phyloP scores from a whole-genome alignment of 1,284 basidiomycete genomes.

The Ustilago nuda region DNA sequence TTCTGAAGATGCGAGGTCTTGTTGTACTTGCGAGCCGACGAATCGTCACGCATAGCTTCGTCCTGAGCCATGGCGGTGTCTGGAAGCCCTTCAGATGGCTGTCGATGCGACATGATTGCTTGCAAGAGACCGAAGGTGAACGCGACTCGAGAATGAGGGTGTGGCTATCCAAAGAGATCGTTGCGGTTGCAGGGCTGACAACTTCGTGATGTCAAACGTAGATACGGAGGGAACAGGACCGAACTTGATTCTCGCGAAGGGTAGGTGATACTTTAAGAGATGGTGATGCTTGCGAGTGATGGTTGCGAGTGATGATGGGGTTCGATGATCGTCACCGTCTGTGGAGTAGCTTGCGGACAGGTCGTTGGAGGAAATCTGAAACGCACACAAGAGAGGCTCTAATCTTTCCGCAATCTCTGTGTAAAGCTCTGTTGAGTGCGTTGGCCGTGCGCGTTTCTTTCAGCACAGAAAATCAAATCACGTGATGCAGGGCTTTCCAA shows the following conservation, averaged over 20 bases:
- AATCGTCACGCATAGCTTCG: slow-evolving; percentile 50
- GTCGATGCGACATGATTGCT: slow-evolving; percentile 19
- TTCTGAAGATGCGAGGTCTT: slow-evolving; percentile 50
- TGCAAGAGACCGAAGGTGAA: background rate
- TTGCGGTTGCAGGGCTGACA: too few relatives aligned
- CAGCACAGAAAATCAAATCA: background rate
- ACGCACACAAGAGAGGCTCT: background rate
- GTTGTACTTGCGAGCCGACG: slow-evolving; percentile 53
- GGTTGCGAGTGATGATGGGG: background rate
- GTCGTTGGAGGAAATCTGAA: slow-evolving; percentile 1
- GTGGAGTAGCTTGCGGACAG: slow-evolving; percentile 7
- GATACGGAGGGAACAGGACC: background rate
- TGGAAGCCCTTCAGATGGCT: slow-evolving; percentile 17
- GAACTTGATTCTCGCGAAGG: background rate
- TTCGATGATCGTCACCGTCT: background rate
- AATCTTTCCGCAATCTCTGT: background rate
- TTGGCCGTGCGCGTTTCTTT: slow-evolving; percentile 4
- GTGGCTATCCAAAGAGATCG: slow-evolving; percentile 5
- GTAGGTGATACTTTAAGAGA: background rate
- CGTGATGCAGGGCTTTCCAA: background rate
- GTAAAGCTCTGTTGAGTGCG: background rate
- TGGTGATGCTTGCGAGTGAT: background rate
- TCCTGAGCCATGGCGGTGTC: slow-evolving; percentile 37
- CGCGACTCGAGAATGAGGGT: slow-evolving; percentile 1
- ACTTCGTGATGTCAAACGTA: background rate